Percentiles rank a stretch among this genome's conserved stretches.
Conservation (phyloP, 331 rosid species). For the Quercus lobata region DNA sequence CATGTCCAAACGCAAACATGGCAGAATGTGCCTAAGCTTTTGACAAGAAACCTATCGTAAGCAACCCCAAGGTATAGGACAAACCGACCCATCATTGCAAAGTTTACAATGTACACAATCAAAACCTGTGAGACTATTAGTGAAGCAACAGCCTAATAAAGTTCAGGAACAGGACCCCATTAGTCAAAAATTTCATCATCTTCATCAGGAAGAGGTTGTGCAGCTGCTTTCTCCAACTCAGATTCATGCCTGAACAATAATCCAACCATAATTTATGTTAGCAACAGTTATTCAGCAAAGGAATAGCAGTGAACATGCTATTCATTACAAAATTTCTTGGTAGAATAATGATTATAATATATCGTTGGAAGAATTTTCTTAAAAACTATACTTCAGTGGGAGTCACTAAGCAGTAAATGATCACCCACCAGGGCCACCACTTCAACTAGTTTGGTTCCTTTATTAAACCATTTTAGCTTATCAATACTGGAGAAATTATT, state of each 20-base stretch:
- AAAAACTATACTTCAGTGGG: background rate
- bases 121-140: background rate
- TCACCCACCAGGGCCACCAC: no score
- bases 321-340: background rate
- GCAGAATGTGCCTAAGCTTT: no score
- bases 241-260: slow-evolving; percentile 24
- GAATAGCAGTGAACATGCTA: background rate
- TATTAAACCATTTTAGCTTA: no score
- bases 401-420: no score
- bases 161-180: background rate
- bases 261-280: background rate
- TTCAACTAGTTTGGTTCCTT: no score
- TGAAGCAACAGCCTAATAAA: background rate
- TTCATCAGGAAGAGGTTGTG: slow-evolving; percentile 32
- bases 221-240: slow-evolving; percentile 5
- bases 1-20: no score
- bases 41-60: background rate
- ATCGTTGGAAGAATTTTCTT: background rate
- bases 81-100: background rate
- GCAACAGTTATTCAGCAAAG: background rate
- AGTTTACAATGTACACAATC: background rate
- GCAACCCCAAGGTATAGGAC: background rate
- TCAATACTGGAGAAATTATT: no score
- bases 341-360: no score
- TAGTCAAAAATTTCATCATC: slow-evolving; percentile 25